A percentile compares a stretch with the other conserved stretches of the same genome.
Conservation (phyloP, 2,329 filamentous ascomycete genomes). For the Verticillium longisporum region DNA sequence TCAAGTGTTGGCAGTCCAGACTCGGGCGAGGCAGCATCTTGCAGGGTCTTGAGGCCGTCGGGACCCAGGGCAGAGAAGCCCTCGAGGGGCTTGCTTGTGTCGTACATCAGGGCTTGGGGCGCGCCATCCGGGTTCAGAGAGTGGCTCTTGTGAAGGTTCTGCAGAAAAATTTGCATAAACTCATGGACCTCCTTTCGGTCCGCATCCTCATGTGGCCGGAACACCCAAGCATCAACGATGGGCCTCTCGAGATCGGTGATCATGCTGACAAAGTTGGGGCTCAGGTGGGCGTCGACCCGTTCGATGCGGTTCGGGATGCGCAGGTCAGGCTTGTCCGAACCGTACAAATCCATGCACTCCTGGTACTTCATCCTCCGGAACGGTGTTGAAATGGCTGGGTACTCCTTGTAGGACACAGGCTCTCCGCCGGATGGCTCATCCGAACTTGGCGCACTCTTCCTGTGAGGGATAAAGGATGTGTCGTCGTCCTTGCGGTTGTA, state of each 20-base stretch:
- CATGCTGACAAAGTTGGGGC: slow-evolving; percentile 62
- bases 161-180: slow-evolving; percentile 66
- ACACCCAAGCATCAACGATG: slow-evolving; percentile 66
- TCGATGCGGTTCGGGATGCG: slow-evolving; percentile 67
- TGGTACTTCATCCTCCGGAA: slow-evolving; percentile 64
- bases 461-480: slow-evolving; percentile 20
- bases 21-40: slow-evolving; percentile 15
- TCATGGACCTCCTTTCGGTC: slow-evolving; percentile 45
- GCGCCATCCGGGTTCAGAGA: slow-evolving; percentile 67
- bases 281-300: slow-evolving; percentile 56
- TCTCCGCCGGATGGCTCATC: slow-evolving; percentile 3
- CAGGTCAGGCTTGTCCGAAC: slow-evolving; percentile 88
- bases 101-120: slow-evolving; percentile 71
- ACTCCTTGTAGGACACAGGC: slow-evolving; percentile 5
- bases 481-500: slow-evolving; percentile 23
- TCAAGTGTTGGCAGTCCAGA: slow-evolving; percentile 32
- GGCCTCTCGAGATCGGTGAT: slow-evolving; percentile 64
- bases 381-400: slow-evolving; percentile 19
- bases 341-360: slow-evolving; percentile 71
- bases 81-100: slow-evolving; percentile 64
- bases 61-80: slow-evolving; percentile 70
- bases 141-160: slow-evolving; percentile 52
- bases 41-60: slow-evolving; percentile 19
- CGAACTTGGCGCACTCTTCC: slow-evolving; percentile 8
- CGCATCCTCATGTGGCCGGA: slow-evolving; percentile 46